These are phyloP conservation scores for Candida sithepensis DNA, from an alignment of 805 yeast genomes.

Conservation along the genomic window DNA sequence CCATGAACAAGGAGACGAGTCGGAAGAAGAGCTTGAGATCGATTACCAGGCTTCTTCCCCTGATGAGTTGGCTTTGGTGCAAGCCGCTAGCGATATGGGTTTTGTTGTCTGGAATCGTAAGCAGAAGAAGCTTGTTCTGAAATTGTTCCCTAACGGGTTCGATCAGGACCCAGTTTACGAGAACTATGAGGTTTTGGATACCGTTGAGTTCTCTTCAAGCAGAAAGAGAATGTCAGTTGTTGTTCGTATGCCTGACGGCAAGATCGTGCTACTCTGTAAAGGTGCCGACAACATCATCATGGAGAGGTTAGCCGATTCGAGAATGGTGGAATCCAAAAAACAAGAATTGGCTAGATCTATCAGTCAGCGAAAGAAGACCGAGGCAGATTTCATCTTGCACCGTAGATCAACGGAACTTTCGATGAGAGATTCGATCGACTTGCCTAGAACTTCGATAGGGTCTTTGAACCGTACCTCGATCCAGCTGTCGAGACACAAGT, in stretches of 20 bases:
- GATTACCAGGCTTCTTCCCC: constrained; percentile 95
- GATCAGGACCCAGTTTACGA: constrained; percentile 61
- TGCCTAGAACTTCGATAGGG: constrained; percentile 6
- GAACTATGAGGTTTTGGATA: constrained; percentile 69
- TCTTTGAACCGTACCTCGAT: background rate
- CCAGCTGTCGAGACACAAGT: background rate
- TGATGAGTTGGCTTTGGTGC: constrained; percentile 89
- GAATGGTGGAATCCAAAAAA: constrained; percentile 60
- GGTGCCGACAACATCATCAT: constrained; percentile 94
- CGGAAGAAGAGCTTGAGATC: constrained; percentile 39
- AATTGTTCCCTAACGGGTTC: constrained; percentile 82
- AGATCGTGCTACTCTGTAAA: constrained; percentile 77
- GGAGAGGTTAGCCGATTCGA: constrained; percentile 60
- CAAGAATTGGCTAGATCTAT: constrained; percentile 58
- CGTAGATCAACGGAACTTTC: constrained; percentile 36
- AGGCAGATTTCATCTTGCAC: constrained; percentile 71
- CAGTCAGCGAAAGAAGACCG: constrained; percentile 62
- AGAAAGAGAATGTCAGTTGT: constrained; percentile 95
- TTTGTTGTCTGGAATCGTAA: constrained; percentile 74
- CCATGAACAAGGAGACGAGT: constrained; percentile 7
- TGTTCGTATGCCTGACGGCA: constrained; percentile 69
- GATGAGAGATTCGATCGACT: constrained; percentile 20
- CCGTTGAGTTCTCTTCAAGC: constrained; percentile 79
- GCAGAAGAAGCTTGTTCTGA: constrained; percentile 55
- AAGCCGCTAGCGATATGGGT: constrained; percentile 95